Percentiles rank a stretch among this genome's conserved stretches.
phyloP scores from a whole-genome alignment of 1,284 basidiomycete species.

The Tilletia setariae region DNA sequence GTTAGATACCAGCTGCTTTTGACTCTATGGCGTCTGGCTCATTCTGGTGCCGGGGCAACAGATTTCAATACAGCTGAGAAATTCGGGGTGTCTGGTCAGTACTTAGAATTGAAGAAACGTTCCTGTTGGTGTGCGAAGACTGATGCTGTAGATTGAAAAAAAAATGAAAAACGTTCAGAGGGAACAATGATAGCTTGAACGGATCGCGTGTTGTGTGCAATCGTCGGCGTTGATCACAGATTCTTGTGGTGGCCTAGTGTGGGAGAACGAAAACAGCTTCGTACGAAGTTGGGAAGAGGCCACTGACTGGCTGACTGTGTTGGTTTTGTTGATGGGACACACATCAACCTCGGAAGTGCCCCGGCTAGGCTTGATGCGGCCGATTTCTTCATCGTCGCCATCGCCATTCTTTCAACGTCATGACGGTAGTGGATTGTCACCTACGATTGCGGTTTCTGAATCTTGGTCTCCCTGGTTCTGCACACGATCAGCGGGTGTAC shows the following conservation, averaged over 20 bases:
- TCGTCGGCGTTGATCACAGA: not conserved
- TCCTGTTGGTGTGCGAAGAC: not conserved
- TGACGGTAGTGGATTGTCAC: not conserved
- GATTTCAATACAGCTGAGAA: not conserved
- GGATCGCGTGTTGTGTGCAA: not conserved
- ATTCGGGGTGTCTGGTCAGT: not conserved
- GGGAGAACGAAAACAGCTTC: not conserved
- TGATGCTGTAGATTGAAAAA: not conserved
- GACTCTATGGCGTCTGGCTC: not conserved
- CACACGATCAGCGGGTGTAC: constrained; percentile 1
- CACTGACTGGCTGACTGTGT: not conserved
- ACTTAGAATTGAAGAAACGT: not conserved
- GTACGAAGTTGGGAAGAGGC: not conserved
- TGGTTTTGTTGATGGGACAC: not conserved
- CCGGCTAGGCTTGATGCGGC: not conserved
- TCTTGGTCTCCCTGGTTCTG: not conserved
- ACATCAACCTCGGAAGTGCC: not conserved
- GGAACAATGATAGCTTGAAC: not conserved
- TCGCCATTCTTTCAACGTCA: constrained; percentile 4
- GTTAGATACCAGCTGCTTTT: not conserved
- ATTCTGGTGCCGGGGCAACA: not conserved
- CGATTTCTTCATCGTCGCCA: not conserved
- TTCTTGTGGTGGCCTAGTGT: not conserved
- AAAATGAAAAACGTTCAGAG: too few species aligned
- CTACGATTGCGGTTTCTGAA: not conserved